Conservation (phyloP, 306 rosid genomes). For the Acacia crassicarpa region DNA sequence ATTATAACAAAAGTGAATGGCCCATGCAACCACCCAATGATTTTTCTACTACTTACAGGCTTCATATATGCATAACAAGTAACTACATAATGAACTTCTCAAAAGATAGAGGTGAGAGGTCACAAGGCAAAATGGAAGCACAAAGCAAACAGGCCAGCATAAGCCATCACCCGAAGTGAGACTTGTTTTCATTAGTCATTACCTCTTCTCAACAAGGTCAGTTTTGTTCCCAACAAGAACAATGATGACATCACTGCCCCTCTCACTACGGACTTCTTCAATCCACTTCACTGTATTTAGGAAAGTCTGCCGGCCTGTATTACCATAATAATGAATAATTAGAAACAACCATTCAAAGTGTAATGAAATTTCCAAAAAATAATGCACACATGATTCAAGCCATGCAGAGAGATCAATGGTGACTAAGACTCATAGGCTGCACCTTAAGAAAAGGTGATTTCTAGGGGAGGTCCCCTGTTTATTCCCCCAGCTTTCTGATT, state of each 20-base stretch:
- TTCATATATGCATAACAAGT: not conserved
- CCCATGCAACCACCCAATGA: not conserved
- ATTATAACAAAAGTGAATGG: not conserved
- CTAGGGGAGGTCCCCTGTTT: slow-evolving; percentile 4
- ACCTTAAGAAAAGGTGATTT: slow-evolving; percentile 13
- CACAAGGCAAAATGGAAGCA: slow-evolving; percentile 24
- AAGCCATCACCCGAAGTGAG: slow-evolving; percentile 15
- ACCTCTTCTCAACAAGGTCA: slow-evolving; percentile 94
- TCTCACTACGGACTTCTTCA: slow-evolving; percentile 89
- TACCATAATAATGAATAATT: slow-evolving; percentile 28
- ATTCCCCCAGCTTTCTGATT: not conserved
- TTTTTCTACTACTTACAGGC: slow-evolving; percentile 18
- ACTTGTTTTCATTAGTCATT: slow-evolving; percentile 22
- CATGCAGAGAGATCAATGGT: slow-evolving; percentile 26
- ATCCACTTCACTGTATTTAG: slow-evolving; percentile 83
- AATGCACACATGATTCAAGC: slow-evolving; percentile 16
- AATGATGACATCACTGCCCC: slow-evolving; percentile 85
- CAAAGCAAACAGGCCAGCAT: not conserved
- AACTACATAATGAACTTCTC: not conserved
- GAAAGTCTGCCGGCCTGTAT: slow-evolving; percentile 75
- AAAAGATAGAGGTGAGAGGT: not conserved
- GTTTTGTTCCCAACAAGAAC: slow-evolving; percentile 93
- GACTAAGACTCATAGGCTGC: slow-evolving; percentile 12
- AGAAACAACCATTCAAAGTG: slow-evolving; percentile 28
- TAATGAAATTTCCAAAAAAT: slow-evolving; percentile 11